Conservation (phyloP, 306 rosid genomes). For the Malus asiatica region DNA sequence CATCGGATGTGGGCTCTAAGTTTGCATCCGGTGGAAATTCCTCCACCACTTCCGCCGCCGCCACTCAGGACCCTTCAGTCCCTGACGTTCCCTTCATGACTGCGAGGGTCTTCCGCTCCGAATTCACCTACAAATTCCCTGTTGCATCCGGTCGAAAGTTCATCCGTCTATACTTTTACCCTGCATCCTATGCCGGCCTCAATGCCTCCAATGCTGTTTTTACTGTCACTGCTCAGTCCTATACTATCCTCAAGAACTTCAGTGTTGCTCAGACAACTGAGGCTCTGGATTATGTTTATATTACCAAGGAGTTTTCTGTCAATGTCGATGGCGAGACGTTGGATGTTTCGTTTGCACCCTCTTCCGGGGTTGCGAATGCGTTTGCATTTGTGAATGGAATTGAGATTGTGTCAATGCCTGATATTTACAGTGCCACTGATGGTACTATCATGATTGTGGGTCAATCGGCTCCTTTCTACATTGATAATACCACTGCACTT, state of each 20-base stretch:
- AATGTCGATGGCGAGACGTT: slow-evolving; percentile 51
- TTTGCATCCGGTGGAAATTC: slow-evolving; percentile 33
- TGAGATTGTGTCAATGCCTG: slow-evolving; percentile 84
- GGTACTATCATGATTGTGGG: slow-evolving; percentile 45
- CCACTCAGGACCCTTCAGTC: slow-evolving; percentile 69
- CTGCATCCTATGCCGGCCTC: slow-evolving; percentile 51
- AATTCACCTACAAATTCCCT: slow-evolving; percentile 61
- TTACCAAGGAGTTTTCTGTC: slow-evolving; percentile 58
- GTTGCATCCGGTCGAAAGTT: slow-evolving; percentile 72
- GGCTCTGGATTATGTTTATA: slow-evolving; percentile 52
- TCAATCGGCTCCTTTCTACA: background rate
- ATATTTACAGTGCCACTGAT: slow-evolving; percentile 45
- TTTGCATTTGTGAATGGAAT: slow-evolving; percentile 92
- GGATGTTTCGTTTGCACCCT: slow-evolving; percentile 65
- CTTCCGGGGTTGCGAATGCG: slow-evolving; percentile 41
- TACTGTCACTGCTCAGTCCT: slow-evolving; percentile 43
- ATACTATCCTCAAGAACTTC: slow-evolving; percentile 60
- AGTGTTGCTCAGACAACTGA: slow-evolving; percentile 51
- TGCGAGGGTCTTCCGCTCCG: slow-evolving; percentile 47
- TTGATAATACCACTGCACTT: slow-evolving; percentile 59
- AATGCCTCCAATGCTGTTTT: slow-evolving; percentile 55
- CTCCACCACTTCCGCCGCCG: slow-evolving; percentile 38
- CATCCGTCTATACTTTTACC: slow-evolving; percentile 65
- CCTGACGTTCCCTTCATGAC: slow-evolving; percentile 60
- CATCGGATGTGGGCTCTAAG: slow-evolving; percentile 56